Evolutionary conservation across 768 basidiomycete genomes (phyloP), one percentile per base, ranked within the genome.

Genomic region (Podaxis mareebaensis): DNA sequence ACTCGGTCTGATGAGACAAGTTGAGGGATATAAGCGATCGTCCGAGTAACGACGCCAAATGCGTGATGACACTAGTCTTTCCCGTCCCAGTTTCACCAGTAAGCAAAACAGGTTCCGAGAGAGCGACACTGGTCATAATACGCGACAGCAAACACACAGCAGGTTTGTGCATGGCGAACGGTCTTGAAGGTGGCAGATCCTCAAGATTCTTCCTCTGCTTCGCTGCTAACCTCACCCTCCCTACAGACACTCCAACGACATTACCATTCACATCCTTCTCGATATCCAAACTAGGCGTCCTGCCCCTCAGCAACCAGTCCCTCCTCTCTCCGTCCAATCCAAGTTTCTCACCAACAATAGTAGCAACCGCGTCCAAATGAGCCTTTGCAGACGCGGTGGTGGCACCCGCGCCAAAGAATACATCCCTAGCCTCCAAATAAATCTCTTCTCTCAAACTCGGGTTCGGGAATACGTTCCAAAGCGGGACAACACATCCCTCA

Each of bases 11-110:
- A 70, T 96, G 93, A 1, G 95, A 97, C 68, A 99, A 74, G 72
- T 99, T 99, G 62, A 99, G 83, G 0, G 95, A 93, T 60, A 94
- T 84, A 38, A 99, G 83, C 0, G 89, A 87, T 11, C 86, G 84
- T 6, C 82, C 83, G 30, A 97, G 82, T n/a, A 92, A 74, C 2
- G 88, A 82, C 11, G 97, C 90, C 33, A 99, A 81, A 69, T 97
- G 88, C 2, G 95, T 92, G 15, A 99, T 85, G 20, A 88, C 84
- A 58, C 95, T 96, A 0, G 97, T 99, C 76, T 99, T 99, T 13
- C 97, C 97, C 1, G 97, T 99, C n/a, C 97, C 97, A 2, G 97
- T 99, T 78, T 99, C 97, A 52, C 97, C 97, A 0, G 95, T 95
- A 26, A 99, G 83, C 7, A 99, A 83, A 4, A 96, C 80, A 4